Evolutionary conservation across 768 basidiomycete species (phyloP), one percentile per base, ranked within the genome.

Genomic region (Cantharellus cinnabarinus): DNA sequence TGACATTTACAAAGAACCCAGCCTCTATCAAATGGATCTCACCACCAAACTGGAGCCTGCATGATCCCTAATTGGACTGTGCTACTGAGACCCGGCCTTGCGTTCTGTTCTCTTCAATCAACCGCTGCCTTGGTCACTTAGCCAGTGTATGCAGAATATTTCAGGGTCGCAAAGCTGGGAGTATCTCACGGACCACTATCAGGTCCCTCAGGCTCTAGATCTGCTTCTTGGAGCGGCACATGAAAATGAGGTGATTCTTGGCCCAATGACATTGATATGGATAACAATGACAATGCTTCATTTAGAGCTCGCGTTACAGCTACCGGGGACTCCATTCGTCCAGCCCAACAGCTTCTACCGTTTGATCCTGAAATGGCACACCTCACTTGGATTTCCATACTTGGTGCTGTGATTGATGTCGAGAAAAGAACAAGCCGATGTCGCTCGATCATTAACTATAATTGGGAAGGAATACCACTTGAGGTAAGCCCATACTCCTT

Each of bases 101-200:
- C 79, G 95, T 54, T 83, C 97, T 65, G 89, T 91, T 67, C 76
- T 95, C 50, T 74, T 98, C 62, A 93, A 98, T 65, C 74, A 80
- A 65, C 93, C 85, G 66, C 79, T 97, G 56, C 88, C 93, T 40
- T 80, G 85, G 41, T 83, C 85, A 1, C 75, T 95, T 5, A 79
- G 79, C 60, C 81, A 77, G 61, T 83, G 95, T 37, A 69, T 99
- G 53, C 83, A 85, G 44, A 97, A 93, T 68, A 80, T 98, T 63
- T 74, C 93, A 42, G 90, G 86, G 35, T 84, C 93, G 14, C 94
- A 98, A 70, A 89, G 76, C 65, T 99, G 95, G 95, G 95, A 98
- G 59, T 79, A 83, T 2, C 71, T 99, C 20, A 80, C 87, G 2
- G 90, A 94, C 61, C 80, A 86, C 58, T 89, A 95, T 65, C 99